These are phyloP conservation scores for Periconia macrospinosa DNA, from an alignment of 2,329 filamentous ascomycete genomes.

Conservation along the genomic window DNA sequence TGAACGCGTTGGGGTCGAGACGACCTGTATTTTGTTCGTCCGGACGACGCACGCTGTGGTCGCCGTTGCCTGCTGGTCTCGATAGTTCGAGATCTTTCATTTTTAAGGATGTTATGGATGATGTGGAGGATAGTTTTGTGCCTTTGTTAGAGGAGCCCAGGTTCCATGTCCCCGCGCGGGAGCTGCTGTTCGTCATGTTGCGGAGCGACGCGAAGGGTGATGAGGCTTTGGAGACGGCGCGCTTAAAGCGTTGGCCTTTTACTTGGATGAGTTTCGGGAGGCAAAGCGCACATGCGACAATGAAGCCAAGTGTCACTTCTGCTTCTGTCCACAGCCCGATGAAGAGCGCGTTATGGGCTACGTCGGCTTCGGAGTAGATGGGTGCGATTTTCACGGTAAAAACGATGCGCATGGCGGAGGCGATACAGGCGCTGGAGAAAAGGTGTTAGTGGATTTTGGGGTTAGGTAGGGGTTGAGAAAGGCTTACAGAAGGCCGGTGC, in stretches of 20 bases:
- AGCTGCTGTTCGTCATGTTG: constrained; percentile 7
- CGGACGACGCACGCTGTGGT: background rate
- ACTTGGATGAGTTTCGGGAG: constrained; percentile 28
- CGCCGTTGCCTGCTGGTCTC: background rate
- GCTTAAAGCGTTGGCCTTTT: constrained; percentile 19
- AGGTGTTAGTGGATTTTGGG: constrained; percentile 1
- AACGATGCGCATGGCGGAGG: constrained; percentile 31
- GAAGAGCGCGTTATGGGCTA: constrained; percentile 29
- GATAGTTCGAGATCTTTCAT: background rate
- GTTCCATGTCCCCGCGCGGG: constrained; percentile 4
- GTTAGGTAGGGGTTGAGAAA: background rate
- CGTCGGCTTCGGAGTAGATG: constrained; percentile 22
- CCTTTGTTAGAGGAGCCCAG: background rate
- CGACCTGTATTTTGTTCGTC: background rate
- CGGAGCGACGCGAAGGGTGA: constrained; percentile 14
- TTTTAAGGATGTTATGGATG: background rate
- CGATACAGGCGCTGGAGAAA: constrained; percentile 21
- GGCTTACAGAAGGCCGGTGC: constrained; percentile 29
- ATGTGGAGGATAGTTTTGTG: background rate
- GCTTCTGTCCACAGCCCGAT: constrained; percentile 30
- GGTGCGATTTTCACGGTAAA: constrained; percentile 26
- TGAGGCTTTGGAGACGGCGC: constrained; percentile 20
- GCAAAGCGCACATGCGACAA: constrained; percentile 29
- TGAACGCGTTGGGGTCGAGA: background rate
- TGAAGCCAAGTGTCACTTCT: constrained; percentile 29